Conservation (phyloP, 805 yeast species). For the Nakazawaea holstii region DNA sequence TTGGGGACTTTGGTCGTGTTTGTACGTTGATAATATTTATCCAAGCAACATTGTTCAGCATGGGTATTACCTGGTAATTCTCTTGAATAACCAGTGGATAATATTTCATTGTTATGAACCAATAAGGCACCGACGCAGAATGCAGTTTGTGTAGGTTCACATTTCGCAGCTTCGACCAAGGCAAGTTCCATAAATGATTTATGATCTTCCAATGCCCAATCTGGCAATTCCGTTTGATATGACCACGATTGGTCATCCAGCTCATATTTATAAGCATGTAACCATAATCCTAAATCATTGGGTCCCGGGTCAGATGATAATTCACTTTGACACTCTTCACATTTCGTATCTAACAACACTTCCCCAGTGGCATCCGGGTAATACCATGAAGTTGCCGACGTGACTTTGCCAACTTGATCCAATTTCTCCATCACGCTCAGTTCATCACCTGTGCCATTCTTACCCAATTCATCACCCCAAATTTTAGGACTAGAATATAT, state of each 20-base stretch:
- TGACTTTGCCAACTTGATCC: slow-evolving; percentile 65
- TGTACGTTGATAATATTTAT: slow-evolving; percentile 50
- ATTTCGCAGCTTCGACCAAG: slow-evolving; percentile 68
- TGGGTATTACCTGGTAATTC: slow-evolving; percentile 94
- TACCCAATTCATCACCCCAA: slow-evolving; percentile 80
- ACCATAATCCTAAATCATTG: slow-evolving; percentile 81
- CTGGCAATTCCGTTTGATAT: slow-evolving; percentile 71
- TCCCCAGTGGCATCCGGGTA: slow-evolving; percentile 63
- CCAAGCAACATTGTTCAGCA: slow-evolving; percentile 93
- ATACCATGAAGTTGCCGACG: slow-evolving; percentile 64
- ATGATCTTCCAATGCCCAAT: slow-evolving; percentile 70
- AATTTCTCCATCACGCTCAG: slow-evolving; percentile 42
- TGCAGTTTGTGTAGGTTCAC: slow-evolving; percentile 79
- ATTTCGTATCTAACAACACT: slow-evolving; percentile 47
- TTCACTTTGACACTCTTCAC: slow-evolving; percentile 64
- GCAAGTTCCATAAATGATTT: slow-evolving; percentile 69
- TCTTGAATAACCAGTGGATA: slow-evolving; percentile 84
- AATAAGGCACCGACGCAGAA: slow-evolving; percentile 93
- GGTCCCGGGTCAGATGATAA: slow-evolving; percentile 86
- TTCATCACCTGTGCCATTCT: slow-evolving; percentile 42
- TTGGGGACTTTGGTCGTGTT: slow-evolving; percentile 43
- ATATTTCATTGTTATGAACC: slow-evolving; percentile 55
- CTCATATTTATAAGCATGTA: slow-evolving; percentile 83
- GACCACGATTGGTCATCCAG: slow-evolving; percentile 57
- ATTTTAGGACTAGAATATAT: slow-evolving; percentile 70